Conservation (phyloP, 371 early-diverging fungal genomes). For the Mortierella sp. region DNA sequence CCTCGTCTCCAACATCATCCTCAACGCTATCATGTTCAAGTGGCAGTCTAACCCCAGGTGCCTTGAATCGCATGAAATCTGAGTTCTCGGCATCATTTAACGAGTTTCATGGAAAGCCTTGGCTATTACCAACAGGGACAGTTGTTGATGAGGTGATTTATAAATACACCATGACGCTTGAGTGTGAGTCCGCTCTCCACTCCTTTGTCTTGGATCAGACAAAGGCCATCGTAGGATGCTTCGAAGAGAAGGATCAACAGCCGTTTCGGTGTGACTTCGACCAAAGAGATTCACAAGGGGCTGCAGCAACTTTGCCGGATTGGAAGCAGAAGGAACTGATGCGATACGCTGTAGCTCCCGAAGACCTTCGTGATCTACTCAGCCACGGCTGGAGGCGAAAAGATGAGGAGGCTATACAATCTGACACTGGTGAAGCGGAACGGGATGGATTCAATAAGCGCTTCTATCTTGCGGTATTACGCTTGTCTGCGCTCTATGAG, state of each 20-base stretch:
- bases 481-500: conserved; percentile 7
- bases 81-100: not conserved
- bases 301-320: not conserved
- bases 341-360: not conserved
- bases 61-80: not conserved
- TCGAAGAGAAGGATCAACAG: not conserved
- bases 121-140: conserved; percentile 1
- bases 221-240: not conserved
- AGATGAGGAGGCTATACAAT: not conserved
- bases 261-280: not conserved
- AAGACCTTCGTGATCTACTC: not conserved
- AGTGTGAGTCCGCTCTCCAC: not conserved
- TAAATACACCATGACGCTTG: not conserved
- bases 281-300: not conserved
- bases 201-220: conserved; percentile 4
- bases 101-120: not conserved
- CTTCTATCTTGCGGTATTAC: not conserved
- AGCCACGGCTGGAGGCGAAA: not conserved
- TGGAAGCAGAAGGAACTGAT: conserved; percentile 2
- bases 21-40: not conserved
- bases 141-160: not conserved
- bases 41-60: not conserved
- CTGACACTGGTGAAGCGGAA: no score
- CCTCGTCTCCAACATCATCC: not conserved
- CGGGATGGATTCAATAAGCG: not conserved